These are phyloP conservation scores for Claviceps humidiphila DNA, from an alignment of 2,329 filamentous ascomycete genomes.

Conservation along the genomic window DNA sequence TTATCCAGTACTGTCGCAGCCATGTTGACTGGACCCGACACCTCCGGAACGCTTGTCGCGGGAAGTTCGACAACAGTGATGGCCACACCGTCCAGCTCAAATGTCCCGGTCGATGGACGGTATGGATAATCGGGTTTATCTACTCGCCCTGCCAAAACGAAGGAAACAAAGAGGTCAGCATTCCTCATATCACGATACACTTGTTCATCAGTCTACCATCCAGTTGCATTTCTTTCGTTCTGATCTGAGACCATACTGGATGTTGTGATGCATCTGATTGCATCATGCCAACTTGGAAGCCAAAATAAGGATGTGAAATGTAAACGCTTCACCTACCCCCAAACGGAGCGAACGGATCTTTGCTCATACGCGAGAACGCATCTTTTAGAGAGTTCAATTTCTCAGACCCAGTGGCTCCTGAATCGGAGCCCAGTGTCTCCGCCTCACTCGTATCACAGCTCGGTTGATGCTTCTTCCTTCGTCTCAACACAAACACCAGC, in stretches of 20 bases:
- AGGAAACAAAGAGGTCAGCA: not conserved
- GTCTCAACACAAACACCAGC: conserved; percentile 10
- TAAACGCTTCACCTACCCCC: conserved; percentile 22
- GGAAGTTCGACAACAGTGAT: conserved; percentile 21
- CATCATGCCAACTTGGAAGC: no score
- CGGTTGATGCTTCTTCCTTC: conserved; percentile 6
- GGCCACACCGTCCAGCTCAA: conserved; percentile 25
- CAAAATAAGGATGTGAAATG: not conserved
- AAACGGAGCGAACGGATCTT: conserved; percentile 30
- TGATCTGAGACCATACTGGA: no score
- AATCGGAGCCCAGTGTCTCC: conserved; percentile 4
- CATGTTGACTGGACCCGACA: not conserved
- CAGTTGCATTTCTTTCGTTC: not conserved
- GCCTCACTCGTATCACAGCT: conserved; percentile 3
- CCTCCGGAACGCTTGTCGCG: conserved; percentile 10
- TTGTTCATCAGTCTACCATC: not conserved
- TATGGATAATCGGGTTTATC: conserved; percentile 18
- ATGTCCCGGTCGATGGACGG: conserved; percentile 16
- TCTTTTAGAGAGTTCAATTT: conserved; percentile 9
- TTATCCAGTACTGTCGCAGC: not conserved
- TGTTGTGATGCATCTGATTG: no score
- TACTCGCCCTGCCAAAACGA: conserved; percentile 17
- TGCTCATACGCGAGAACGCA: conserved; percentile 7
- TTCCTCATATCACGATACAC: no score
- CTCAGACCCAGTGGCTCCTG: not conserved